Evolutionary conservation across 2,329 filamentous ascomycete genomes (phyloP).

Genomic region (Aspergillus sp.): DNA sequence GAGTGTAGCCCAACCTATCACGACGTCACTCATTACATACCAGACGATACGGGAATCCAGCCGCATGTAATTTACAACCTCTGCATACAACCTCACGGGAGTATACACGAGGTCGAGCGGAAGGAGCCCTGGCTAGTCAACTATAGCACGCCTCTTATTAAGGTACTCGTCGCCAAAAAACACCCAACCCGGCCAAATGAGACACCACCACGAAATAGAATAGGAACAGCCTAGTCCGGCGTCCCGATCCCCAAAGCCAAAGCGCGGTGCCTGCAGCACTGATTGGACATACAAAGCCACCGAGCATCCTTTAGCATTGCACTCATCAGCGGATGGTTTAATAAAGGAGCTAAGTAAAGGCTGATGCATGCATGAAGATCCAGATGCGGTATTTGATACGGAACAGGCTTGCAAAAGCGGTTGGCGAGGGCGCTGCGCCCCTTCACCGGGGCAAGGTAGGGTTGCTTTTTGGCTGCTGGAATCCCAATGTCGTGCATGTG

Average conservation of each 20-base stretch:
- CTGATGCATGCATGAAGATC: neutral
- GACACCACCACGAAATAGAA: neutral
- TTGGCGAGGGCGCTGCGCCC: neutral
- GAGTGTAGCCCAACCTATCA: neutral
- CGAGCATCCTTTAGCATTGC: neutral
- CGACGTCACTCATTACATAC: neutral
- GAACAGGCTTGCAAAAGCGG: neutral
- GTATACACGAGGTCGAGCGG: neutral
- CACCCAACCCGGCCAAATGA: neutral
- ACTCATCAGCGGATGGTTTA: neutral
- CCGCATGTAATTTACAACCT: neutral
- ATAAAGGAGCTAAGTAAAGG: neutral
- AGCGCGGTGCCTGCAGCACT: neutral
- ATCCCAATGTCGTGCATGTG: slow-evolving; percentile 2
- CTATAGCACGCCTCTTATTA: neutral
- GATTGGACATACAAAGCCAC: neutral
- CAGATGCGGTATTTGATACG: neutral
- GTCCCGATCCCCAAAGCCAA: neutral
- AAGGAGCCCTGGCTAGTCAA: too few species aligned
- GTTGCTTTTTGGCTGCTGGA: neutral
- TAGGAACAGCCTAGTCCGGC: neutral
- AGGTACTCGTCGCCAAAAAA: neutral
- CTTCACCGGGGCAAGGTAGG: neutral
- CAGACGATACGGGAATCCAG: neutral
- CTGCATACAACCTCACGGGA: neutral